phyloP scores from a whole-genome alignment of 208 protist species.

The Plasmodiophora brassicae region DNA sequence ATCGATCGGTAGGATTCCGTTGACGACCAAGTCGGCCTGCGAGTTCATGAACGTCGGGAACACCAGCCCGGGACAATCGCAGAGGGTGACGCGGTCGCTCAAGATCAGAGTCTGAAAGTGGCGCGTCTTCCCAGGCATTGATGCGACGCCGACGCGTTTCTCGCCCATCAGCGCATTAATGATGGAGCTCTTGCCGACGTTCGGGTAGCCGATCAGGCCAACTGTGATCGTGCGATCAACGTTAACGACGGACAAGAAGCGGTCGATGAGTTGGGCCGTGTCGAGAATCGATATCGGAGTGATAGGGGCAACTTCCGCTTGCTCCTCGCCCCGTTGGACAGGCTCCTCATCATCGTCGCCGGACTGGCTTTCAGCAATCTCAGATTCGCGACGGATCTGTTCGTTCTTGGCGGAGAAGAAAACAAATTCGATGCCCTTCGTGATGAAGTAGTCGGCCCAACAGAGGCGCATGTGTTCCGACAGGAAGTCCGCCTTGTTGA shows the following conservation, averaged over 20 bases:
- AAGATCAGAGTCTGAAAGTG: constrained; percentile 40
- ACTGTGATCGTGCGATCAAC: constrained; percentile 52
- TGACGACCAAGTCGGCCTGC: constrained; percentile 23
- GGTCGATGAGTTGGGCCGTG: neutral
- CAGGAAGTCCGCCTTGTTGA: constrained; percentile 25
- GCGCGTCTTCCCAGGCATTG: constrained; percentile 35
- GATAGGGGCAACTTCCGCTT: neutral
- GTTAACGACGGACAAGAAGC: neutral
- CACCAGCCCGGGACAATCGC: constrained; percentile 40
- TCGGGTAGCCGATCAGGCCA: constrained; percentile 96
- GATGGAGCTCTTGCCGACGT: constrained; percentile 97
- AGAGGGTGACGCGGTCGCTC: neutral
- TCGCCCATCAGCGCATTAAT: constrained; percentile 86
- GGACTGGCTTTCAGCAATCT: neutral
- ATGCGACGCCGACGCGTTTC: neutral
- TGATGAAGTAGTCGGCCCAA: neutral
- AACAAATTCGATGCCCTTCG: neutral
- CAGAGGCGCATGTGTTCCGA: neutral
- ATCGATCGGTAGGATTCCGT: constrained; percentile 8
- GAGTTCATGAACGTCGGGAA: constrained; percentile 42
- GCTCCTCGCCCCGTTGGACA: neutral
- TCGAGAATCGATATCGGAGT: neutral
- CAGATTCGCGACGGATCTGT: neutral
- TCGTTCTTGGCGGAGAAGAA: constrained; percentile 7
- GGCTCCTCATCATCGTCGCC: neutral